These are phyloP conservation scores for Amanita rubescens DNA, from an alignment of 768 basidiomycete species.

Conservation along the genomic window DNA sequence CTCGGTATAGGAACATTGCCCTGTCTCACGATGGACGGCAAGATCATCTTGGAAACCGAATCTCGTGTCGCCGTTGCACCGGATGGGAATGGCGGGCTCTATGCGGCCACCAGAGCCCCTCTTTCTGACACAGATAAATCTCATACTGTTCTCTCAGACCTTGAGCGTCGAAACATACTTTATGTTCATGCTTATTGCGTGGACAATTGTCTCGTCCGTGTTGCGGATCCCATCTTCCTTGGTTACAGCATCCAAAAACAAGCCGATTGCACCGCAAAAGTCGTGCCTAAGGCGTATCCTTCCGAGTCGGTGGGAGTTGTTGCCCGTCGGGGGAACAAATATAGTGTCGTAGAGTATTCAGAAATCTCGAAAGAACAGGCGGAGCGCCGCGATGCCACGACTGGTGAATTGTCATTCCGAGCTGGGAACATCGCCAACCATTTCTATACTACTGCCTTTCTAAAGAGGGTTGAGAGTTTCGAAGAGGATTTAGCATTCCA, in stretches of 20 bases:
- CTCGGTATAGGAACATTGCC: constrained; percentile 75
- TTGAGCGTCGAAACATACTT: constrained; percentile 63
- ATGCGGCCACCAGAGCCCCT: constrained; percentile 84
- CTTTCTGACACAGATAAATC: constrained; percentile 51
- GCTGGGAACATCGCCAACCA: constrained; percentile 98
- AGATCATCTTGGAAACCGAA: constrained; percentile 77
- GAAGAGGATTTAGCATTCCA: constrained; percentile 92
- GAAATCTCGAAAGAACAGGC: constrained; percentile 89
- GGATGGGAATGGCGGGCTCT: constrained; percentile 96
- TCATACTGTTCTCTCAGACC: constrained; percentile 77
- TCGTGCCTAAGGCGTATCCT: constrained; percentile 83
- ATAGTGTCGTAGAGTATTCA: constrained; percentile 94
- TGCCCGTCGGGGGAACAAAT: constrained; percentile 75
- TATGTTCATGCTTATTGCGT: constrained; percentile 97
- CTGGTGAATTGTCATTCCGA: constrained; percentile 80
- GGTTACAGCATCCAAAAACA: constrained; percentile 88
- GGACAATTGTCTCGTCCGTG: constrained; percentile 96
- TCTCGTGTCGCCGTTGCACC: constrained; percentile 90
- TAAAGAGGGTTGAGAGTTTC: constrained; percentile 70
- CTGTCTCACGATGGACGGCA: constrained; percentile 90
- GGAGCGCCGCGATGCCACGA: constrained; percentile 57
- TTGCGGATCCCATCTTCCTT: constrained; percentile 95
- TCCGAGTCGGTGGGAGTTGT: constrained; percentile 95
- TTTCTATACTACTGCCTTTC: constrained; percentile 87
- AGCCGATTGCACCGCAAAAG: constrained; percentile 92